A percentile compares a stretch with the other conserved stretches of the same genome.
phyloP scores from a whole-genome alignment of 495 filamentous ascomycete species.

The Penicillium bovifimosum region DNA sequence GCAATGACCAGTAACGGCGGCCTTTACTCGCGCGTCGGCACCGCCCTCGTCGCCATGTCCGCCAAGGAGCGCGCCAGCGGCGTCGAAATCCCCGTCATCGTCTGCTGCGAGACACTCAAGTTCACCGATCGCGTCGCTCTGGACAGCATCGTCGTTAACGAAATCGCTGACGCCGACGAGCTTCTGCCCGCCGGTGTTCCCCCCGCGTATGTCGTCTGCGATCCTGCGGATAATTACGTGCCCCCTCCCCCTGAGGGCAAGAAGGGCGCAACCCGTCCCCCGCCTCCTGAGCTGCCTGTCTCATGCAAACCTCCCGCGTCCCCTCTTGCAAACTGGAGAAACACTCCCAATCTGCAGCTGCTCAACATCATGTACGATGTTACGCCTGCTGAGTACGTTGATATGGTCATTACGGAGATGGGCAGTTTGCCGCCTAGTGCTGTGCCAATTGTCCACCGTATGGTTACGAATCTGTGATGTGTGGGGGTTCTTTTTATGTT shows the following conservation, averaged over 20 bases:
- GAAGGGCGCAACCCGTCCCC: constrained; percentile 33
- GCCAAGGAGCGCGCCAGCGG: constrained; percentile 60
- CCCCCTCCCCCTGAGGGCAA: constrained; percentile 26
- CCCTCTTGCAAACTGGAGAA: constrained; percentile 52
- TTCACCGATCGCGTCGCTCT: constrained; percentile 87
- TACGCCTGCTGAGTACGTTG: constrained; percentile 82
- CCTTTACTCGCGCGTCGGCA: constrained; percentile 81
- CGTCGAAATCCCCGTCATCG: constrained; percentile 69
- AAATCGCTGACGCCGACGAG: constrained; percentile 71
- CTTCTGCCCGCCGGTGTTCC: constrained; percentile 34
- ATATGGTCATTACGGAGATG: constrained; percentile 86
- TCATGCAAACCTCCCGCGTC: constrained; percentile 19
- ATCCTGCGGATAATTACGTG: constrained; percentile 21
- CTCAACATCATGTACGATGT: constrained; percentile 91
- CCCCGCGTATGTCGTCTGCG: constrained; percentile 33
- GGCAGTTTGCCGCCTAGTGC: constrained; percentile 82
- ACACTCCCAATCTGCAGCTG: constrained; percentile 59
- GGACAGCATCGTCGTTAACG: constrained; percentile 89
- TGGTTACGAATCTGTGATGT: constrained; percentile 42
- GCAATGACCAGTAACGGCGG: constrained; percentile 87
- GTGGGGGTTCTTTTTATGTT: not conserved
- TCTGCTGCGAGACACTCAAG: constrained; percentile 92
- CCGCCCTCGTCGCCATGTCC: constrained; percentile 81
- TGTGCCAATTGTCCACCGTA: constrained; percentile 53
- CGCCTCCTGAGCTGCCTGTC: constrained; percentile 21